These are phyloP conservation scores for Solanum sitiens DNA, from an alignment of 257 asterid species.

Conservation along the genomic window DNA sequence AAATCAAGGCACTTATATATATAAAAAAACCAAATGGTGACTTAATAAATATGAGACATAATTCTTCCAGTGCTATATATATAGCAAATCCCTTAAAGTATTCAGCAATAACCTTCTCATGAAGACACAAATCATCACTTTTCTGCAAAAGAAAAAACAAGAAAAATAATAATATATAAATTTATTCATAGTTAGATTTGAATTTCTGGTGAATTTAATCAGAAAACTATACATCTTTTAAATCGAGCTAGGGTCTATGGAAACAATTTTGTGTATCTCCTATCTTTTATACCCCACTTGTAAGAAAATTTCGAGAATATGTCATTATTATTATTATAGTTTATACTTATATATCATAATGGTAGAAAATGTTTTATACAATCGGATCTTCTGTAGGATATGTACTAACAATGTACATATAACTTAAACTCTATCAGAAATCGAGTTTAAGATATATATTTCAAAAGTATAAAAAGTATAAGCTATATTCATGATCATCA, in stretches of 20 bases:
- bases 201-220: neutral
- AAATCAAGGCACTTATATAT: neutral
- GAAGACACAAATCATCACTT: neutral
- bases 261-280: neutral
- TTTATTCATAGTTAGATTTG: neutral
- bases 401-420: neutral
- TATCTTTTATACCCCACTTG: neutral
- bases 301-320: no score
- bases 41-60: neutral
- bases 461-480: neutral
- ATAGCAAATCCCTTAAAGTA: neutral
- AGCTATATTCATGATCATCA: neutral
- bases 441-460: neutral
- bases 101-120: neutral
- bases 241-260: neutral
- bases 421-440: neutral
- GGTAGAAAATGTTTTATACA: neutral
- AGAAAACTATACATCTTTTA: neutral
- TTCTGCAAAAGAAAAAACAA: neutral
- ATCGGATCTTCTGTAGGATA: neutral
- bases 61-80: neutral
- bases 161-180: neutral
- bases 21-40: neutral
- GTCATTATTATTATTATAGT: neutral
- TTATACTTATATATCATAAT: no score